Percentiles rank a stretch among this genome's conserved stretches.
Conservation (phyloP, 257 asterid genomes). For the Echites panduratus region DNA sequence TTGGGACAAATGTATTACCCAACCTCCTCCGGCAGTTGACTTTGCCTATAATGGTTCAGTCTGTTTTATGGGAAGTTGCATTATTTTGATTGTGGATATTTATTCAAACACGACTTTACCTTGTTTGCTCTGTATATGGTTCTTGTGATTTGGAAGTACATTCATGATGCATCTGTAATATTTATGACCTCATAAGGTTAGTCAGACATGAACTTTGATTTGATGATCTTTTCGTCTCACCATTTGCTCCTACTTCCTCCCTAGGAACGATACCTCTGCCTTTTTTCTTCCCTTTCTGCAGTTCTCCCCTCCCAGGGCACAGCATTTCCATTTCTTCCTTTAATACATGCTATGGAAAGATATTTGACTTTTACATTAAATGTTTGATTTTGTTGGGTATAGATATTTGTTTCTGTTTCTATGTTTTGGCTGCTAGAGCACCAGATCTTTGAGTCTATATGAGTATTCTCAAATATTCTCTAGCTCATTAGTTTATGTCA, state of each 20-base stretch:
- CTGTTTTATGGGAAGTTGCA: not conserved
- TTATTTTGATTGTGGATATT: not conserved
- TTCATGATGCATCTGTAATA: not conserved
- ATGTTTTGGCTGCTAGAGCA: slow-evolving; percentile 2
- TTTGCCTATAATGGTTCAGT: not conserved
- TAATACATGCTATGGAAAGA: not conserved
- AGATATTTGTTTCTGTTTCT: not conserved
- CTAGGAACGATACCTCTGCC: not conserved
- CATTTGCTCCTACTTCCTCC: not conserved
- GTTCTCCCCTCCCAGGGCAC: not conserved
- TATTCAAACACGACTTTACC: not conserved
- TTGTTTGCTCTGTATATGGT: not conserved
- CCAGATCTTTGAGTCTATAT: slow-evolving; percentile 5
- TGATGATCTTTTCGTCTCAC: not conserved
- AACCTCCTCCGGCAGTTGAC: not conserved
- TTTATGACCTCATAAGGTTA: not conserved
- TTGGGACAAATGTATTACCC: not conserved
- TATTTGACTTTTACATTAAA: not conserved
- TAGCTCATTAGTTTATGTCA: not conserved
- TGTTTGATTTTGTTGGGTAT: not conserved
- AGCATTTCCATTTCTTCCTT: not conserved
- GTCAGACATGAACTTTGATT: not conserved
- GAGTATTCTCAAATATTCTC: not conserved
- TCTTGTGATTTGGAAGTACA: not conserved
- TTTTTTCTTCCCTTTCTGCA: not conserved